Percentiles rank a stretch among this genome's conserved stretches.
phyloP scores from a whole-genome alignment of 768 basidiomycete species.

The Suillus bovinus region DNA sequence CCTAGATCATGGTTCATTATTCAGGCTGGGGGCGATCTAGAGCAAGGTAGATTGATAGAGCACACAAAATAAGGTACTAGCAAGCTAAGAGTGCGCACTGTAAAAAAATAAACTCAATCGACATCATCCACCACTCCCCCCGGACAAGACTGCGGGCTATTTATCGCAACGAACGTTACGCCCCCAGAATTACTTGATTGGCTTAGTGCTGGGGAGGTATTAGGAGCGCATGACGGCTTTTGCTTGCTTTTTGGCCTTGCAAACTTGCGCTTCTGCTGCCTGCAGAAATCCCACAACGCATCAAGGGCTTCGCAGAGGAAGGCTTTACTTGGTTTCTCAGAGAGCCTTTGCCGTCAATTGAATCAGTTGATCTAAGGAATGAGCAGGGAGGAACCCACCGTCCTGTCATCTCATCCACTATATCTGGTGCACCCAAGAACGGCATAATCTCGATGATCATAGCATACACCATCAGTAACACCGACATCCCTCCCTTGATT shows the following conservation, averaged over 20 bases:
- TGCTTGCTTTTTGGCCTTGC: conserved; percentile 20
- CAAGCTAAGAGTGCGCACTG: conserved; percentile 15
- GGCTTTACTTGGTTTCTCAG: conserved; percentile 54
- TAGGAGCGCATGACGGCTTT: neutral
- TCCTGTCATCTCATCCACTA: conserved; percentile 55
- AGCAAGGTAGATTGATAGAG: neutral
- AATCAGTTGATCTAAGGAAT: neutral
- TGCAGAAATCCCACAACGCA: conserved; percentile 48
- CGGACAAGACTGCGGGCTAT: conserved; percentile 2
- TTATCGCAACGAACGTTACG: conserved; percentile 13
- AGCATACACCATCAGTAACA: conserved; percentile 43
- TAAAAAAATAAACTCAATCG: conserved; percentile 25
- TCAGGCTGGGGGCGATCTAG: neutral
- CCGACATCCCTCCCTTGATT: conserved; percentile 39
- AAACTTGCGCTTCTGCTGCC: conserved; percentile 43
- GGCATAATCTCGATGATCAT: conserved; percentile 57
- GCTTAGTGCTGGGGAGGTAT: neutral
- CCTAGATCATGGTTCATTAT: conserved; percentile 6
- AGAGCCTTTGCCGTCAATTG: conserved; percentile 38
- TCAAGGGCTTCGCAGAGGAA: conserved; percentile 55
- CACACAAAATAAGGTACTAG: conserved; percentile 13
- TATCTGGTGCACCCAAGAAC: conserved; percentile 49
- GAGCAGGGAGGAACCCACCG: conserved; percentile 38
- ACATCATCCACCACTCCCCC: conserved; percentile 32
- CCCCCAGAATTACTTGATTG: conserved; percentile 8